A percentile compares a stretch with the other conserved stretches of the same genome.
Evolutionary conservation across 768 basidiomycete species (phyloP).

Genomic region (Lentinus brumalis): DNA sequence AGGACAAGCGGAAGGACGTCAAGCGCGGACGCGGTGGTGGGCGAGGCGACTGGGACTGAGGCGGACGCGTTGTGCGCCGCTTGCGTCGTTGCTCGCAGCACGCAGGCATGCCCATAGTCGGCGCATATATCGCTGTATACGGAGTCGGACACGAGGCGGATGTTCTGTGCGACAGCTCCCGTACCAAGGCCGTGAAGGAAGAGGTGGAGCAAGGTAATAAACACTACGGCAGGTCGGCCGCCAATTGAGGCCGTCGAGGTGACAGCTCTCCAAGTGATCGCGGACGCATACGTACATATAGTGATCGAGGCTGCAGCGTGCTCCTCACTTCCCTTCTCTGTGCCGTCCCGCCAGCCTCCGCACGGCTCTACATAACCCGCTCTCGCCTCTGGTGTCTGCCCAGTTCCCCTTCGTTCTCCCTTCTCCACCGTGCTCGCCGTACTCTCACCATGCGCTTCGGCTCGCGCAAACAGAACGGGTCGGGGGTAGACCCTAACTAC

Average conservation of each 20-base stretch:
- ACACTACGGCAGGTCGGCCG: not conserved
- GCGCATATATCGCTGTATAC: not conserved
- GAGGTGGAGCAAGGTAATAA: constrained; percentile 7
- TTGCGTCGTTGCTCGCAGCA: not conserved
- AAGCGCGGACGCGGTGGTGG: constrained; percentile 39
- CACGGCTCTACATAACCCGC: not conserved
- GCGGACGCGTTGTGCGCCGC: not conserved
- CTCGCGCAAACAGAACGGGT: not conserved
- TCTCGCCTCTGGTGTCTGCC: not conserved
- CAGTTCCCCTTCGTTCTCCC: not conserved
- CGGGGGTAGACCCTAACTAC: constrained; percentile 10
- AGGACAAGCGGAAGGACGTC: constrained; percentile 52
- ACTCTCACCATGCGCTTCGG: not conserved
- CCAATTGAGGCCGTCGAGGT: constrained; percentile 2
- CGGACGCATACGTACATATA: constrained; percentile 2
- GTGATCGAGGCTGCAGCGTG: not conserved
- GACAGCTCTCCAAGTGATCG: constrained; percentile 9
- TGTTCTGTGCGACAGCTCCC: not conserved
- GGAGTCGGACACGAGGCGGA: not conserved
- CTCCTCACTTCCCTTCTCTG: not conserved
- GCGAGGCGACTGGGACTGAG: constrained; percentile 25
- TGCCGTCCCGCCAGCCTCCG: constrained; percentile 9
- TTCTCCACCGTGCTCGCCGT: not conserved
- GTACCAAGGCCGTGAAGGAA: not conserved
- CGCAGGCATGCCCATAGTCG: not conserved